phyloP scores from a whole-genome alignment of 176 grass and related monocot species.

The Puccinellia tenuiflora region DNA sequence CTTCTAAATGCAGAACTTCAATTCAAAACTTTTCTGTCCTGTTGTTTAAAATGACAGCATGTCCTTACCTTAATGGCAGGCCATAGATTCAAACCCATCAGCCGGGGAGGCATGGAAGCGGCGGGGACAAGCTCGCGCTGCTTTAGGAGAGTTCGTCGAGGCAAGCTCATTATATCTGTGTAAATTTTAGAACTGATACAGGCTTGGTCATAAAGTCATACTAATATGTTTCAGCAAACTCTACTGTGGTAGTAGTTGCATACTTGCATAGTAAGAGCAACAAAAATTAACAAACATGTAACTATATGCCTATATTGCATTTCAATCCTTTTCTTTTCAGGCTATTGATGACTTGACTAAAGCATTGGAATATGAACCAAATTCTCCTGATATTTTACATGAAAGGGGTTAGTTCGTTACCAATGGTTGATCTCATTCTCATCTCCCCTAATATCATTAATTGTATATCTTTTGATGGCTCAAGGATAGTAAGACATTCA shows the following conservation, averaged over 20 bases:
- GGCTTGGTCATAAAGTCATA: not conserved
- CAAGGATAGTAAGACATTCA: not conserved
- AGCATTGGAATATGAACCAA: constrained; percentile 91
- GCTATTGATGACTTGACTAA: constrained; percentile 88
- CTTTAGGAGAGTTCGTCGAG: constrained; percentile 90
- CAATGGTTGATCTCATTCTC: constrained; percentile 5
- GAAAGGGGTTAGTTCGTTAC: constrained; percentile 70
- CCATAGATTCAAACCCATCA: constrained; percentile 81
- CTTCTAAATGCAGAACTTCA: constrained; percentile 3
- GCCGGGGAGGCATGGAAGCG: constrained; percentile 98
- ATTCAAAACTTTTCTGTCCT: not conserved
- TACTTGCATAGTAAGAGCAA: not conserved
- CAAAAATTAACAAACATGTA: not conserved
- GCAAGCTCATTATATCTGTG: constrained; percentile 31
- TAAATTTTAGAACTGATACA: constrained; percentile 15
- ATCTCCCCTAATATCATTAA: constrained; percentile 13
- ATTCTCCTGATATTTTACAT: constrained; percentile 96
- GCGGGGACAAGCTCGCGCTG: constrained; percentile 92
- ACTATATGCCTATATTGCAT: not conserved
- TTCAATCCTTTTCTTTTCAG: constrained; percentile 43
- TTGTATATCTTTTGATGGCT: constrained; percentile 2
- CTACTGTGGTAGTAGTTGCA: not conserved
- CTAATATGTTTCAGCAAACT: not conserved
- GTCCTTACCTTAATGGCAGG: constrained; percentile 40
- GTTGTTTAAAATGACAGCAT: constrained; percentile 16